Percentiles rank a stretch among this genome's conserved stretches.
These are phyloP conservation scores for Taiozyma onychis DNA, from an alignment of 1,139 yeast genomes.

Conservation along the genomic window DNA sequence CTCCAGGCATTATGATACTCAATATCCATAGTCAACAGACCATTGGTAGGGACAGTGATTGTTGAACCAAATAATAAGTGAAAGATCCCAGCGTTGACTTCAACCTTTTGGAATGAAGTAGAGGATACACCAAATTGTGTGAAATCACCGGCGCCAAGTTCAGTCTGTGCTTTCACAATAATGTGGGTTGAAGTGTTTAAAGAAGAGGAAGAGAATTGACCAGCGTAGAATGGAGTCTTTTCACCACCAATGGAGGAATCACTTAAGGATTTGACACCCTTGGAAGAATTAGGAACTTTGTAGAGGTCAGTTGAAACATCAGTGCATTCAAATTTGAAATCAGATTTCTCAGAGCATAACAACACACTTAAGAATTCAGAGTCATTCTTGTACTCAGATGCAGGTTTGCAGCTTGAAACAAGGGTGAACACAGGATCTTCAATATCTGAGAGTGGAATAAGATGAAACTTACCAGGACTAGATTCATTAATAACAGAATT, in stretches of 20 bases:
- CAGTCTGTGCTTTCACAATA: conserved; percentile 29
- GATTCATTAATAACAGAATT: background rate
- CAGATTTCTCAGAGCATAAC: background rate
- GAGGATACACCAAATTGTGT: conserved; percentile 13
- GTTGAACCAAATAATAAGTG: conserved; percentile 21
- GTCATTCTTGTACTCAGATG: background rate
- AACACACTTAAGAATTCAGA: background rate
- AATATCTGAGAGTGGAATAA: background rate
- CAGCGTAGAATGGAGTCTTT: conserved; percentile 39
- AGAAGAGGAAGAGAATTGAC: conserved; percentile 34
- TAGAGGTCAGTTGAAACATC: conserved; percentile 33
- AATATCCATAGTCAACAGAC: conserved; percentile 42
- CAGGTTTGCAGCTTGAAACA: background rate
- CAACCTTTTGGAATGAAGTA: background rate
- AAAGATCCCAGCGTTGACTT: conserved; percentile 2
- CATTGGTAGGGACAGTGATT: conserved; percentile 33
- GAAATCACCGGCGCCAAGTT: conserved; percentile 30
- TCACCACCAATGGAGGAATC: conserved; percentile 52
- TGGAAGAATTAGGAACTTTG: conserved; percentile 42
- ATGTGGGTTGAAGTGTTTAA: conserved; percentile 41
- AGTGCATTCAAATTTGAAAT: conserved; percentile 28
- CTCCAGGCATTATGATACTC: conserved; percentile 54
- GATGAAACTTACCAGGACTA: conserved; percentile 2
- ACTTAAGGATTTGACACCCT: conserved; percentile 27
- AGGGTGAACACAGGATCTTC: conserved; percentile 2